phyloP scores from a whole-genome alignment of 805 yeast species.

The Saccharomycopsis guyanensis region DNA sequence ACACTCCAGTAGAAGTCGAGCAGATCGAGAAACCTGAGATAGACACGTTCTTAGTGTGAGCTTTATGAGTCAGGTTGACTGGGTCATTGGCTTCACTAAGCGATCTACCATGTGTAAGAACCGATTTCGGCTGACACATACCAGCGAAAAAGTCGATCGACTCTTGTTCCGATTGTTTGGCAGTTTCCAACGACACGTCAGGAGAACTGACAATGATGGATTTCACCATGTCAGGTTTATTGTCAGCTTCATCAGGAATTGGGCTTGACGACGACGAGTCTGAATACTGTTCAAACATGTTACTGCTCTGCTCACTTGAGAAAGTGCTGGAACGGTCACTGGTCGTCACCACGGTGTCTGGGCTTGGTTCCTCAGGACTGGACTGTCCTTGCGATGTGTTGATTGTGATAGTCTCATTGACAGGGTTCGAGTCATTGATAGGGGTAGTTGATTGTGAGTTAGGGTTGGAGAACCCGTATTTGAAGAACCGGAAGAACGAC shows the following conservation, averaged over 20 bases:
- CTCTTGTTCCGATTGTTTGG: no score
- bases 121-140: neutral
- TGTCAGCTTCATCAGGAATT: neutral
- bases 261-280: constrained; percentile 8
- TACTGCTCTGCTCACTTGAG: neutral
- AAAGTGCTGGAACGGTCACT: constrained; percentile 5
- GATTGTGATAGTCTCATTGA: neutral
- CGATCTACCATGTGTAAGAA: constrained; percentile 2
- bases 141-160: neutral
- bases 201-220: constrained; percentile 3
- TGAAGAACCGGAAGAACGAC: constrained; percentile 16
- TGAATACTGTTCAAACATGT: constrained; percentile 13
- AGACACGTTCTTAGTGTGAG: constrained; percentile 4
- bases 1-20: constrained; percentile 11
- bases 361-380: neutral
- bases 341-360: neutral
- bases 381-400: no score
- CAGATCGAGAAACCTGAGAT: constrained; percentile 4
- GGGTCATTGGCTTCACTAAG: no score
- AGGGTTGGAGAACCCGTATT: constrained; percentile 19
- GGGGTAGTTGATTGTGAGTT: constrained; percentile 1
- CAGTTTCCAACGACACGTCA: no score
- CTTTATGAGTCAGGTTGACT: neutral
- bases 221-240: neutral
- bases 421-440: neutral